A percentile compares a stretch with the other conserved stretches of the same genome.
Evolutionary conservation across 257 asterid genomes (phyloP).

Genomic region (Craterostigma plantagineum): DNA sequence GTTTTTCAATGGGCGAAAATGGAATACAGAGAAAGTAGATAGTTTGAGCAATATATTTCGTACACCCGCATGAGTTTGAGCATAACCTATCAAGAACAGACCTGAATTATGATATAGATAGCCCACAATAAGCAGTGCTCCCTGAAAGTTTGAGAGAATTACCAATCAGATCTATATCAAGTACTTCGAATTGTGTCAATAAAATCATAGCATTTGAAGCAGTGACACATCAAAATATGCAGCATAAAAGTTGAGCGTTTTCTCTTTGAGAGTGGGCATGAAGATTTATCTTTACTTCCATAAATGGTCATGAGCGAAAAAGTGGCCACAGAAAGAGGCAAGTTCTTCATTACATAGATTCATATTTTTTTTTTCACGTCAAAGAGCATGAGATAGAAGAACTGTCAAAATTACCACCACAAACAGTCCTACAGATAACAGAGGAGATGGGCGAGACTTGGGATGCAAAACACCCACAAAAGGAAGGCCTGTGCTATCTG

Average conservation of each 20-base stretch:
- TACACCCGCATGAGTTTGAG: too few species aligned
- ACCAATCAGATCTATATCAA: conserved; percentile 5
- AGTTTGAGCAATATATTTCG: too few species aligned
- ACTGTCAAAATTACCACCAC: conserved; percentile 41
- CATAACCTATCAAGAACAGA: conserved; percentile 11
- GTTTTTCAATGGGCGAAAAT: too few species aligned
- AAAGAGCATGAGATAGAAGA: background rate
- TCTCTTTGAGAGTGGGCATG: background rate
- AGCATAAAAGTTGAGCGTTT: background rate
- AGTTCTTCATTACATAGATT: too few species aligned
- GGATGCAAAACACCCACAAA: conserved; percentile 57
- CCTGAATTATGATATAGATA: conserved; percentile 72
- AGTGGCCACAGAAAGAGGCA: too few species aligned
- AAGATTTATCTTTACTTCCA: too few species aligned
- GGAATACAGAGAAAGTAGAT: too few species aligned
- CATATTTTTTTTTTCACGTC: background rate
- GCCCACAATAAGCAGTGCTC: conserved; percentile 67
- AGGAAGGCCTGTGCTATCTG: conserved; percentile 47
- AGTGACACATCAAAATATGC: conserved; percentile 3
- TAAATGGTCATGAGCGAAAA: too few species aligned
- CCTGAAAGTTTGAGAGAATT: conserved; percentile 32
- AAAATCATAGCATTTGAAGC: too few species aligned
- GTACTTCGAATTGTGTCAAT: background rate
- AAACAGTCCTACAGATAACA: conserved; percentile 52
- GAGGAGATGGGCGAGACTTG: conserved; percentile 72